Evolutionary conservation across 805 yeast species (phyloP), one percentile per base, ranked within the genome.

Genomic region (Scheffersomyces stipitis): DNA sequence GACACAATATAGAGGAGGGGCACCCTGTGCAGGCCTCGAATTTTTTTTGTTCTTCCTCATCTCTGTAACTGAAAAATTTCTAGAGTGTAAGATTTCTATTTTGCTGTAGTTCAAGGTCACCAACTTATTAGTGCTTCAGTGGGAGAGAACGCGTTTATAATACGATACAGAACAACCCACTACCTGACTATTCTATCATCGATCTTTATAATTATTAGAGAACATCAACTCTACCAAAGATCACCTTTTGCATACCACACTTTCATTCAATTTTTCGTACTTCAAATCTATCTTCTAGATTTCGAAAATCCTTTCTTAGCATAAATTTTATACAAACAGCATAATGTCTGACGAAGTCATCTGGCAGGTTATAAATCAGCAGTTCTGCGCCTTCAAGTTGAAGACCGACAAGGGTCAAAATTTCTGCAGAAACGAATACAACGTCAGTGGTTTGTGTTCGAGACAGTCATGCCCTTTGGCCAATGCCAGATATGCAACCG

Each of bases 381-480:
- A 88, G 60, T 93, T 91, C 58, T 93, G 99, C 71, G 86, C 99
- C 15, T 93, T 85, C 71, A 91, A 91, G 65, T 71, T 93, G 52
- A 86, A 84, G 56, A 85, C 96, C 18, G 86, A 86, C 42, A 86
- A 87, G 55, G 87, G 81, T 17, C 97, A 91, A 62, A 85, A 80
- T 51, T 93, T 93, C 59, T 93, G 99, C 67, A 73, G 97, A 60
- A 93, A 91, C 59, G 98, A 93, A 62, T 90, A 87, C 67, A 93
- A 93, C 60, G 98, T 91, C 33, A 80, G 88, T 46, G 99, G 99
- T 44, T 73, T 93, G 38, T 93, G 99, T 62, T 78, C 82, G 37
- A 80, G 99, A 54, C 89, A 83, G 59, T 86, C 97, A 4, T 93
- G 99, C 61, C 99, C 99, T 2, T 69, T 93, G 42, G 99, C 99